Conservation (phyloP, 371 early-diverging fungal species). For the Nematocida minor region DNA sequence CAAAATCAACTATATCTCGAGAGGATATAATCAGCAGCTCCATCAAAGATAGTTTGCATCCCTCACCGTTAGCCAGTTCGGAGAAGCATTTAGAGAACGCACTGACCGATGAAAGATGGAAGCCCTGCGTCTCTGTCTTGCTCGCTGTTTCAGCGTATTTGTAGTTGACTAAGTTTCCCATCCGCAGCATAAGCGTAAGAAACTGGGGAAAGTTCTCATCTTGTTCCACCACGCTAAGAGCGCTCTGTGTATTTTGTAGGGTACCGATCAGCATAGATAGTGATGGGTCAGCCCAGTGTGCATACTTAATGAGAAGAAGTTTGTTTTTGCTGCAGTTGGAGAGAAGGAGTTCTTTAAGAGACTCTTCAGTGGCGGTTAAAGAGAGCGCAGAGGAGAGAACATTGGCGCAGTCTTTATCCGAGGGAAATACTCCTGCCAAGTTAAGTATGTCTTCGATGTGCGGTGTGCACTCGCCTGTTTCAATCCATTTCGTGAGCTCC, state of each 20-base stretch:
- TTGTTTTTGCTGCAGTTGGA: neutral
- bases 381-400: neutral
- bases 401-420: neutral
- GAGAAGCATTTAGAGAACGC: conserved; percentile 5
- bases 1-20: conserved; percentile 13
- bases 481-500: neutral
- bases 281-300: conserved; percentile 2
- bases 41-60: neutral
- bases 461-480: neutral
- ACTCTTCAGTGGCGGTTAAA: neutral
- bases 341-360: neutral
- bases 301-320: conserved; percentile 12
- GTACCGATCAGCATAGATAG: neutral
- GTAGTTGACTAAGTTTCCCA: conserved; percentile 32
- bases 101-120: conserved; percentile 18
- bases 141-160: conserved; percentile 11
- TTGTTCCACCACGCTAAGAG: neutral
- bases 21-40: conserved; percentile 16
- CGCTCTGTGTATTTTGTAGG: neutral
- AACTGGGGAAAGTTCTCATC: conserved; percentile 14
- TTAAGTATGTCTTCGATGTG: neutral
- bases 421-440: conserved; percentile 28
- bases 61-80: neutral
- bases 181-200: neutral
- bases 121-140: neutral